Base-by-base conservation (phyloP, 2,329 filamentous ascomycete species). In the Sclerotinia glacialis region DNA sequence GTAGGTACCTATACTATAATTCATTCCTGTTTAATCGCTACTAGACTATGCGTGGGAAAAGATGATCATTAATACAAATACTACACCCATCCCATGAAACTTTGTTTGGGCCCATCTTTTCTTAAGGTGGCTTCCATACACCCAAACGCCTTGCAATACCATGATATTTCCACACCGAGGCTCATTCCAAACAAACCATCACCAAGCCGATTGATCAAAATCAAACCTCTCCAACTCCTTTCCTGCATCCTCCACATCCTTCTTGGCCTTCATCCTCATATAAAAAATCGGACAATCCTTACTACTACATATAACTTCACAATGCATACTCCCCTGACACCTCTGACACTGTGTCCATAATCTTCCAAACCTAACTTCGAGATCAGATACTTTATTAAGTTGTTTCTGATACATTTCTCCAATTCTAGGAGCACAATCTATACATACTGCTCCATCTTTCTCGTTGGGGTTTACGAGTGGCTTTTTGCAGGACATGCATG, bases 201-300 rank as follows among this genome's bases (percentile, higher is more conserved):
- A 77, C 76, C 76, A 77, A 68, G 91, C 85, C 66, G 90, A 89
- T 74, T 87, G 86, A 78, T 97, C 93, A 70, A 88, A 85, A 79
- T 99, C 95, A 79, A 99, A 99, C 73, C 95, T 83, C 72, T 85
- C 85, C 74, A 99, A 79, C 78, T 99, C 95, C 80, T 92, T 96
- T 67, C 93, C 92, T 1, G 89, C 89, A 80, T 99, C 95, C 78
- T 98, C 94, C 49, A 98, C 88, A 77, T 99, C 95, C 83, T 99
- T 99, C 85, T 97, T 96, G 42, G 94, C 94, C 84, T 99, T 99
- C 95, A 99, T 99, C 5, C 95, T 88, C 95, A 99, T 99, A 78
- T 99, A 99, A 79, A 99, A 99, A 75, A 99, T 99, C 0, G 95
- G 95, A 77, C 95, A 99, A 81, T 99, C 95, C 78, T 93, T 91